Evolutionary conservation across 116 monocot genomes (phyloP).

Genomic region (Phalaenopsis hybrid): DNA sequence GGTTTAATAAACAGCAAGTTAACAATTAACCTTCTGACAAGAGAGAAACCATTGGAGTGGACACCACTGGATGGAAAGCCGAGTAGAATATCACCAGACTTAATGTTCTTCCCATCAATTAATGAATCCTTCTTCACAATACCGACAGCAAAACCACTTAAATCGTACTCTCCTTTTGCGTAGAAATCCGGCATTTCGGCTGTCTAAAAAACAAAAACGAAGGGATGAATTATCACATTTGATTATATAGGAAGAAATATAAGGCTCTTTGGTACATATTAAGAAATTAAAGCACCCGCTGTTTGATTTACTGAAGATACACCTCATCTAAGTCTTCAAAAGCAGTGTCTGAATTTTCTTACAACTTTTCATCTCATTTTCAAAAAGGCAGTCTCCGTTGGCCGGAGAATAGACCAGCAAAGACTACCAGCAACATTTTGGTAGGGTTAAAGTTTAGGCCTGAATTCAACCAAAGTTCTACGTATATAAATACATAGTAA

Average conservation of each 20-base stretch:
- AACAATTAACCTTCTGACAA: constrained; percentile 59
- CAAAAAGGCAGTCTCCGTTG: no score
- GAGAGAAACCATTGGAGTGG: constrained; percentile 97
- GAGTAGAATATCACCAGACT: constrained; percentile 67
- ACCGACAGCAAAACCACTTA: constrained; percentile 97
- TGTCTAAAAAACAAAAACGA: constrained; percentile 41
- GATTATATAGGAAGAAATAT: neutral
- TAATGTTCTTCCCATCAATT: constrained; percentile 76
- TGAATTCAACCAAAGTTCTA: no score
- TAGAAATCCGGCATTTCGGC: constrained; percentile 99
- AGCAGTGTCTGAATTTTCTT: no score
- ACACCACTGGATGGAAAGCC: constrained; percentile 97
- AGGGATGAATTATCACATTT: neutral
- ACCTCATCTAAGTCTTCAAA: no score
- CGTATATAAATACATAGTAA: no score
- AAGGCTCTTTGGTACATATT: neutral
- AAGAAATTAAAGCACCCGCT: neutral
- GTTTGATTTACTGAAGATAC: neutral
- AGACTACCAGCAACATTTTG: no score
- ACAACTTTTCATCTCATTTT: no score
- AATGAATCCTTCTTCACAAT: constrained; percentile 78
- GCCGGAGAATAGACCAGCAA: no score
- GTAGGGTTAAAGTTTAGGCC: no score
- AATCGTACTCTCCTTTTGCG: constrained; percentile 85
- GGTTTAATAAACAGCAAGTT: neutral